These are phyloP conservation scores for Magnolia changhungtana DNA, from an alignment of 164 flowering plant genomes.

Conservation along the genomic window DNA sequence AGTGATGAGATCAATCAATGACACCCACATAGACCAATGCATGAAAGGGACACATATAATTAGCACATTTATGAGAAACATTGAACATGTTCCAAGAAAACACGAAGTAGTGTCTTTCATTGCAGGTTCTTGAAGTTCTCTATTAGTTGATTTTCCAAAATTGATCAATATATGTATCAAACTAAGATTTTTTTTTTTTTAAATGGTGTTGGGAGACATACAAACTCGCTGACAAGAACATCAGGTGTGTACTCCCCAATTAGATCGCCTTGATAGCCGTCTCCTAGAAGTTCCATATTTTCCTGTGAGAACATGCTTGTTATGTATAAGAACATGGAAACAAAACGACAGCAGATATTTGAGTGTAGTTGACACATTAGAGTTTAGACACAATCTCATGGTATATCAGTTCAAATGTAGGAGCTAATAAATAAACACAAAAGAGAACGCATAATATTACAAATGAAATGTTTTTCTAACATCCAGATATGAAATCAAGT, in stretches of 20 bases:
- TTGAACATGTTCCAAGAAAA: neutral
- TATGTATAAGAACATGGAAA: neutral
- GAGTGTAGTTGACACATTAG: neutral
- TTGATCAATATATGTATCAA: neutral
- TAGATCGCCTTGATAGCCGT: constrained; percentile 79
- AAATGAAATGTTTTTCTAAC: too few species aligned
- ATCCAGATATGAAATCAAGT: too few species aligned
- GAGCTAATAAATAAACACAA: too few species aligned
- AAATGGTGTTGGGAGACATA: constrained; percentile 33
- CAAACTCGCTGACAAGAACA: constrained; percentile 83
- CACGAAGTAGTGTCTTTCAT: neutral
- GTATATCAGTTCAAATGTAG: too few species aligned
- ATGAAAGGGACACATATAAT: too few species aligned
- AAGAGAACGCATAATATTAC: too few species aligned
- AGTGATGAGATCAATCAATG: too few species aligned
- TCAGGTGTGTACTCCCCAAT: constrained; percentile 93
- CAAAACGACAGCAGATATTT: neutral
- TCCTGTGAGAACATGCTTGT: constrained; percentile 39
- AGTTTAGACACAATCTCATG: too few species aligned
- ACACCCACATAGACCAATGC: too few species aligned
- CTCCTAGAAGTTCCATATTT: constrained; percentile 55
- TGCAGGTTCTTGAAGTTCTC: neutral
- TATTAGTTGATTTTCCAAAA: neutral
- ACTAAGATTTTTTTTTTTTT: neutral
- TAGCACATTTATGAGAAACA: neutral